Conservation (phyloP, 2,329 filamentous ascomycete genomes). For the Scytalidium sp. region DNA sequence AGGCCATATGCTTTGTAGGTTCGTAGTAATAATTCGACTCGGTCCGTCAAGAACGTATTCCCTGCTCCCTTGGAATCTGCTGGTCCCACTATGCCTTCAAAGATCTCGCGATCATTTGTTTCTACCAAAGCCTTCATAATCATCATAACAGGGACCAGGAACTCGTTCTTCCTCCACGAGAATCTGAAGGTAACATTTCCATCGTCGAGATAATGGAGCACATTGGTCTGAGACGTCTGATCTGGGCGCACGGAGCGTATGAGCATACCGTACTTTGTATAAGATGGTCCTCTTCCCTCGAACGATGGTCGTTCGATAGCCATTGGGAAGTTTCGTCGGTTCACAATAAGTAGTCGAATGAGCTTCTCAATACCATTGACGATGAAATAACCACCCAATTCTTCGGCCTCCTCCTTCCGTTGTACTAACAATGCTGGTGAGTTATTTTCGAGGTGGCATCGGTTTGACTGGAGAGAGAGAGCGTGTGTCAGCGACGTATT, state of each 20-base stretch:
- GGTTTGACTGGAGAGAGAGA: constrained; percentile 63
- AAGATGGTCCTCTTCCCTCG: constrained; percentile 78
- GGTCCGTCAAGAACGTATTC: constrained; percentile 92
- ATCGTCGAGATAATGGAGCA: constrained; percentile 91
- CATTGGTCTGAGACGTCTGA: constrained; percentile 96
- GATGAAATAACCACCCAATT: constrained; percentile 94
- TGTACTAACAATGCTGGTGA: constrained; percentile 79
- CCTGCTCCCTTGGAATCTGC: constrained; percentile 72
- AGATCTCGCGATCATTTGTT: constrained; percentile 95
- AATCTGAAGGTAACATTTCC: constrained; percentile 97
- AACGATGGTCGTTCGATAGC: constrained; percentile 92
- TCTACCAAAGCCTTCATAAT: constrained; percentile 91
- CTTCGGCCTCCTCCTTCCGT: constrained; percentile 92
- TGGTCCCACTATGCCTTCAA: constrained; percentile 83
- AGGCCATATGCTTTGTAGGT: constrained; percentile 91
- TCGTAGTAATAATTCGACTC: constrained; percentile 84
- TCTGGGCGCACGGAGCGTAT: constrained; percentile 93
- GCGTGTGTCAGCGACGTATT: constrained; percentile 1
- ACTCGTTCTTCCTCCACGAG: constrained; percentile 97
- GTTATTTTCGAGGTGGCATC: constrained; percentile 85
- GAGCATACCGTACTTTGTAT: constrained; percentile 87
- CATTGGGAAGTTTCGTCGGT: constrained; percentile 90
- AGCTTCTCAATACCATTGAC: constrained; percentile 98
- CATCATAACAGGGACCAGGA: constrained; percentile 95
- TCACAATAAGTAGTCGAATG: constrained; percentile 86